Evolutionary conservation across 805 yeast genomes (phyloP), one percentile per base, ranked within the genome.

Genomic region (Wickerhamomyces pijperi): DNA sequence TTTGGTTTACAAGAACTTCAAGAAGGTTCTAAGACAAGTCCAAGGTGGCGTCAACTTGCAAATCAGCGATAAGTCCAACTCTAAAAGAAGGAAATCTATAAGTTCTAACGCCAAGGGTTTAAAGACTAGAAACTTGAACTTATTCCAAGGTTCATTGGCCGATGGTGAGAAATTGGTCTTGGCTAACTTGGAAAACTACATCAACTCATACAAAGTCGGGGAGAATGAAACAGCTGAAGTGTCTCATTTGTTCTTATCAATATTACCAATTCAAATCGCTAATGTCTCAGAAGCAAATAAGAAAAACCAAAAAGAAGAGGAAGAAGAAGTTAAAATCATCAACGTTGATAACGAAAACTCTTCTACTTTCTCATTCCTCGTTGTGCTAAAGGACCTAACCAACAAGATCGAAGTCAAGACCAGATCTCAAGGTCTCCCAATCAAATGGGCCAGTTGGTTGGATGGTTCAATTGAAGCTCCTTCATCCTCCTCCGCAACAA

Each of bases 391-490:
- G 47, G 98, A 92, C 54, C 74, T 77, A 34, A 77, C 82, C 31
- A 90, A 92, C 60, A 72, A 76, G 46, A 75, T 92, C 45, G 71
- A 79, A 7, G 71, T 85, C 35, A 69, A 76, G 21, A 78, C 85
- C 37, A 78, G 80, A 48, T 83, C 97, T 0, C 98, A 92, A 59
- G 77, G 95, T 6, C 82, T 86, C 66, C 97, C 98, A 11, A 56
- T 74, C 35, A 78, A 75, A 54, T 92, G 98, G 98, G 80, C 87
- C 9, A 65, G 74, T n/a, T 92, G 98, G 98, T 68, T 90, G n/a
- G 78, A 57, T 44, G 50, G 54, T 28, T 46, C 50, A 3, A 20
- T 44, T 40, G 43, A 45, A 33, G 46, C 48, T 23, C 42, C 39
- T 9, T 47, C 42, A 7, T 55, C 44, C 5, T 42, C 38, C 9